Evolutionary conservation across 2,329 filamentous ascomycete species (phyloP).

Genomic region (Verticillium isaacii): DNA sequence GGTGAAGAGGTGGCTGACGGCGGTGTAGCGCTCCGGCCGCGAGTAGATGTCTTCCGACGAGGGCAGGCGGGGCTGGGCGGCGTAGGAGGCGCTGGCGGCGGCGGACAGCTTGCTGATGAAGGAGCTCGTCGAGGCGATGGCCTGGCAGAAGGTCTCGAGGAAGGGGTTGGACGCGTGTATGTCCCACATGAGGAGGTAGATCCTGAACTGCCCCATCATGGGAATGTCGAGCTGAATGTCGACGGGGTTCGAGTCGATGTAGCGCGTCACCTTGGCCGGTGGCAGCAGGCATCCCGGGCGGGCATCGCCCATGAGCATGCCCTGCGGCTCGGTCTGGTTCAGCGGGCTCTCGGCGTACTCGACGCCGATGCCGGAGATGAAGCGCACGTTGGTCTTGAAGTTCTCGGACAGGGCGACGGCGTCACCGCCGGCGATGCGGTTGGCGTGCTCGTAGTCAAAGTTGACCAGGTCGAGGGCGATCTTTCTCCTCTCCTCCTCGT

Average conservation of each 20-base stretch:
- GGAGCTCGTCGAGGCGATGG: slow-evolving; percentile 44
- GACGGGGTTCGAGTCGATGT: slow-evolving; percentile 73
- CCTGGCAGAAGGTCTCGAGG: slow-evolving; percentile 52
- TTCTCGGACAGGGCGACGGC: slow-evolving; percentile 60
- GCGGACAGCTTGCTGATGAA: slow-evolving; percentile 56
- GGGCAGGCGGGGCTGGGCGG: slow-evolving; percentile 48
- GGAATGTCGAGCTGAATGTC: slow-evolving; percentile 76
- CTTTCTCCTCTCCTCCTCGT: slow-evolving; percentile 59
- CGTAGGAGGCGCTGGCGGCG: slow-evolving; percentile 58
- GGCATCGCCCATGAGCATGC: slow-evolving; percentile 40
- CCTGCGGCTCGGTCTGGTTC: slow-evolving; percentile 37
- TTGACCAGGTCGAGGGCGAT: slow-evolving; percentile 55
- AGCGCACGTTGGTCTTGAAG: slow-evolving; percentile 65
- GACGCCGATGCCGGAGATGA: slow-evolving; percentile 69
- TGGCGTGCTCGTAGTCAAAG: slow-evolving; percentile 55
- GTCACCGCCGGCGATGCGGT: slow-evolving; percentile 57
- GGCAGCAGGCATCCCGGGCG: slow-evolving; percentile 53
- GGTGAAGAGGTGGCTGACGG: slow-evolving; percentile 65
- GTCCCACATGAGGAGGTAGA: slow-evolving; percentile 67
- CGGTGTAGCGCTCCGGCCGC: slow-evolving; percentile 63
- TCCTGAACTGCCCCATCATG: slow-evolving; percentile 70
- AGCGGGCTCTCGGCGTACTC: slow-evolving; percentile 50
- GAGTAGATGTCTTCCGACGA: slow-evolving; percentile 62
- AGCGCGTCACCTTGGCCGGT: slow-evolving; percentile 67
- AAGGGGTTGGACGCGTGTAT: slow-evolving; percentile 52